Base-by-base conservation (phyloP, 73 alveolate species). In the Paramecium biaurelia region DNA sequence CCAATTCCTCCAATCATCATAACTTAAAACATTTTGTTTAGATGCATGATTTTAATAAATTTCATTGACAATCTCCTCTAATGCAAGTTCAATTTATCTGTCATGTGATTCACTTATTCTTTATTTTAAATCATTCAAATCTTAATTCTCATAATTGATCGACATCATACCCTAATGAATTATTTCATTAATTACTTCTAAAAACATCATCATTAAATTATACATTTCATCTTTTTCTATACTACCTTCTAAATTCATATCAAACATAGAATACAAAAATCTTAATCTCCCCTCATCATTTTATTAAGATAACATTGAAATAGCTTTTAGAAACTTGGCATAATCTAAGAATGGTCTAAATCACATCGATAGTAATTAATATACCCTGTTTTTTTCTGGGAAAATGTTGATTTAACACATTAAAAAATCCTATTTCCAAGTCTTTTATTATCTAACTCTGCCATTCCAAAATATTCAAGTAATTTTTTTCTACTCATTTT, bases 171-270 rank as follows among this genome's bases (percentile, higher is more conserved):
- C 87, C 94, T 70, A 58, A 70, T 10, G 2, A 20, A 53, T 76
- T 20, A 70, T 43, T 10, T 58, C 37, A 24, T 70, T 47, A 6
- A 43, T 15, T 70, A 82, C 94, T 70, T 89, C 94, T 12, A 89
- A 58, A 67, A 89, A 70, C 94, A 89, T 89, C 87, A 70, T 53
- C 53, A 89, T 76, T 38, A 89, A 45, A 70, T 89, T 82, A 41
- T 82, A 70, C 94, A 89, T 89, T 49, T 89, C 94, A 89, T 89
- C 94, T 72, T 89, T 89, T 89, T 89, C 94, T 24, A 89, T 89
- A 49, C 74, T 89, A 23, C 94, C 94, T 49, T 89, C 94, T 38
- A 89, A 89, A 45, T 89, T 89, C 26, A 89, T 42, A 70, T 89
- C 94, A 43, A 89, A 89, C 42, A 89, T 76, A 35, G 85, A 89